Conservation (phyloP, 2,329 filamentous ascomycete species). For the Xylaria polymorpha region DNA sequence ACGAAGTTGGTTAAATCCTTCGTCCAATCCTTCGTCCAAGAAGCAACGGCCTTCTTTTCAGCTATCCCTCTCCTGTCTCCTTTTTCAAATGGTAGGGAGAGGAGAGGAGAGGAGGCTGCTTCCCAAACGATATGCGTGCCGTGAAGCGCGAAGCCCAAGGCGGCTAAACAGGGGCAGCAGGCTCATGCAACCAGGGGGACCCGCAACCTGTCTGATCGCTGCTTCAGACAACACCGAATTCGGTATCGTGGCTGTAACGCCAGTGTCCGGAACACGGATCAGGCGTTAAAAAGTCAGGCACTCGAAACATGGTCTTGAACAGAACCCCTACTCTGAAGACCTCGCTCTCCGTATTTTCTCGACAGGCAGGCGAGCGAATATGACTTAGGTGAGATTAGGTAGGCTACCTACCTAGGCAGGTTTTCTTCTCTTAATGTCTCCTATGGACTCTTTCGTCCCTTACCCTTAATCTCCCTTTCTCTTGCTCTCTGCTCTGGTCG, state of each 20-base stretch:
- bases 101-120: not conserved
- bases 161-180: slow-evolving; percentile 32
- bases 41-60: slow-evolving; percentile 11
- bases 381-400: slow-evolving; percentile 7
- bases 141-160: slow-evolving; percentile 30
- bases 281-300: slow-evolving; percentile 11
- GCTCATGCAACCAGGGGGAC: slow-evolving; percentile 33
- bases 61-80: not conserved
- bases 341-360: slow-evolving; percentile 22
- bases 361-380: slow-evolving; percentile 10
- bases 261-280: slow-evolving; percentile 30
- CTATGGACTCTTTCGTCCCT: slow-evolving; percentile 8
- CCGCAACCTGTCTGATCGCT: slow-evolving; percentile 38
- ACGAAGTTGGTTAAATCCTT: not conserved
- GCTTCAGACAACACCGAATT: slow-evolving; percentile 36
- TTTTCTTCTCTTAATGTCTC: slow-evolving; percentile 21
- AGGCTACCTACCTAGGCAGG: not conserved
- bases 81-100: not conserved
- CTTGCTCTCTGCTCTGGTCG: slow-evolving; percentile 41
- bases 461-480: slow-evolving; percentile 27
- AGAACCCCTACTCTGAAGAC: slow-evolving; percentile 16
- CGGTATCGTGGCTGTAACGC: slow-evolving; percentile 32
- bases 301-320: slow-evolving; percentile 33
- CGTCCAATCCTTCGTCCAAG: slow-evolving; percentile 3
- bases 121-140: slow-evolving; percentile 24